A percentile compares a stretch with the other conserved stretches of the same genome.
Evolutionary conservation across 129 eudicot genomes (phyloP).

Genomic region (Deinandra increscens): DNA sequence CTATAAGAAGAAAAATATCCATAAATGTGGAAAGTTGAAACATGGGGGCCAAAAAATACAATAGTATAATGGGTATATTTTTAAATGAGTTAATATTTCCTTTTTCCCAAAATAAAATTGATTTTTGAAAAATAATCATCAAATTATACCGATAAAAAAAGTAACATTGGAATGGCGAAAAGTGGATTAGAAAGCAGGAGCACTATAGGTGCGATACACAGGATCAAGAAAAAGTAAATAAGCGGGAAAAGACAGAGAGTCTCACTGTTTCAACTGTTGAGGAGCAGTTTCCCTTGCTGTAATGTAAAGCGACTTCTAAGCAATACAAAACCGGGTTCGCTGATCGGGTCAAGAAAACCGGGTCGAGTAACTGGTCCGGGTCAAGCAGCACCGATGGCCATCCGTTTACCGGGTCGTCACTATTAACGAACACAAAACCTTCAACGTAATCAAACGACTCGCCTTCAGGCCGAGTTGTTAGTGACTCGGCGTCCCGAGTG

Average conservation of each 20-base stretch:
- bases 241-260: conserved; percentile 16
- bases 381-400: conserved; percentile 66
- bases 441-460: conserved; percentile 79
- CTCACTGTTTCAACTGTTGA: conserved; percentile 59
- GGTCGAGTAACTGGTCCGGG: conserved; percentile 51
- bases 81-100: not conserved
- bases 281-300: conserved; percentile 43
- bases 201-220: conserved; percentile 22
- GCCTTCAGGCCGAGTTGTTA: conserved; percentile 49
- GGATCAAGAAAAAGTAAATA: conserved; percentile 15
- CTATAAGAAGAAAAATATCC: conserved; percentile 15
- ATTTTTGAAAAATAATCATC: not conserved
- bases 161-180: conserved; percentile 33
- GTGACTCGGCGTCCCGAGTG: conserved; percentile 77
- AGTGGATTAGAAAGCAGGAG: conserved; percentile 28
- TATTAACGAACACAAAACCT: conserved; percentile 82
- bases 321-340: conserved; percentile 70
- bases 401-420: conserved; percentile 84
- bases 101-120: not conserved
- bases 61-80: not conserved
- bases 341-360: conserved; percentile 37
- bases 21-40: conserved; percentile 26
- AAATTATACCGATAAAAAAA: conserved; percentile 10
- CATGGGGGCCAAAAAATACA: conserved; percentile 21
- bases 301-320: conserved; percentile 79